Base-by-base conservation (phyloP, 352 stramenopile species). In the Achlya hypogyna region DNA sequence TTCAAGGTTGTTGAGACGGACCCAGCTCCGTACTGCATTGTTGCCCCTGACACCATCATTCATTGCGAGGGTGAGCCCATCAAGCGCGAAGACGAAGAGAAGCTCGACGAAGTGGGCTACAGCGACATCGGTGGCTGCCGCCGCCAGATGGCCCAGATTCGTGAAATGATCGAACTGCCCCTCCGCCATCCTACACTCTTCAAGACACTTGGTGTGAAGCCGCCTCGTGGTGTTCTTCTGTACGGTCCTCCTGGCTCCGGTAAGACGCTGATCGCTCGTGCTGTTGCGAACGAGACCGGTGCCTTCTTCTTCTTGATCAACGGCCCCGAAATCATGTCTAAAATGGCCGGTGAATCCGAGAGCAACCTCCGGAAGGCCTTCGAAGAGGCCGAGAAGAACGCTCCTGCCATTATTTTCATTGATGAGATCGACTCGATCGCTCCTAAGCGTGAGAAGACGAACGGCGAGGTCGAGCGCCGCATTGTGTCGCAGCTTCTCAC, bases 281-380 rank as follows among this genome's bases (percentile, higher is more conserved):
- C 97, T 25, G 95, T 99, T 6, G 97, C 97, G 1, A 99, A 99
- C 76, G 98, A 99, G 75, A 99, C 97, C 9, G 97, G 97, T 45
- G 96, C 97, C 0, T 99, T 99, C 78, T 99, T 99, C 82, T 99
- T 99, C 76, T 72, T 99, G 32, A 99, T 99, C 76, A 99, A 99
- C 75, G 97, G 96, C n/a, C 97, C 97, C 0, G 97, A 99, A 74
- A 99, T 99, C 81, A 99, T 99, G 97, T 98, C 87, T 35, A 99
- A 98, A 77, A 97, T 97, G 91, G 88, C 90, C 1, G 93, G 93
- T 52, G 93, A 98, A 72, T 95, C 81, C 0, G 91, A 98, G 71
- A 91, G 75, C 63, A 97, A 97, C 76, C 56, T 97, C 59, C 87
- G 96, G 43, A 98, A 98, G 76, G 96, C 96, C 9, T 99, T 99